phyloP scores from a whole-genome alignment of 371 early-diverging fungal genomes.

The Thermomucor indicae-seudaticae region DNA sequence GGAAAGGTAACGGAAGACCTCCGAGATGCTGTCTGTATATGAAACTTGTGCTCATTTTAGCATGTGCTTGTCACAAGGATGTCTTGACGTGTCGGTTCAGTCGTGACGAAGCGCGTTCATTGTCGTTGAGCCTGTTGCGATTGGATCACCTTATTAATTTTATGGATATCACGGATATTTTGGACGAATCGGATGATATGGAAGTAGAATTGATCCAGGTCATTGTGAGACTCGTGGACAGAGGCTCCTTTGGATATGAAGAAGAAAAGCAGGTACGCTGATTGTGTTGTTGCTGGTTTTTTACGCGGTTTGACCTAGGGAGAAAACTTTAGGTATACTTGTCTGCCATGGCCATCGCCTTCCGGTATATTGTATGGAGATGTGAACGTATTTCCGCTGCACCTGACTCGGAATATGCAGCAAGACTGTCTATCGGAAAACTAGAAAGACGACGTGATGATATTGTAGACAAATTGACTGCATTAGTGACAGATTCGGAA shows the following conservation, averaged over 20 bases:
- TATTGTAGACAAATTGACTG: conserved; percentile 21
- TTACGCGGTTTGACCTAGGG: too few relatives aligned
- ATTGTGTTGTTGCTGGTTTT: background rate
- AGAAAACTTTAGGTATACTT: conserved; percentile 11
- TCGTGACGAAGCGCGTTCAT: conserved; percentile 35
- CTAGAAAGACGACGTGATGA: conserved; percentile 34
- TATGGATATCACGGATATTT: conserved; percentile 26
- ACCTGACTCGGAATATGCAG: conserved; percentile 4
- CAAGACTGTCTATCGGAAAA: conserved; percentile 7
- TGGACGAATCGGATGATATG: conserved; percentile 38
- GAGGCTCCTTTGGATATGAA: conserved; percentile 25
- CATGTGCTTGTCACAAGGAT: conserved; percentile 29
- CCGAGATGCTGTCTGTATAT: background rate
- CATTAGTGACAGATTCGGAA: conserved; percentile 19
- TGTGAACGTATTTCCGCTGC: conserved; percentile 17
- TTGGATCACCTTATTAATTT: conserved; percentile 30
- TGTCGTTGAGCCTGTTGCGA: conserved; percentile 38
- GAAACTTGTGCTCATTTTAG: background rate
- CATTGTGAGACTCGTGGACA: conserved; percentile 22
- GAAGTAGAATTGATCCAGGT: conserved; percentile 25
- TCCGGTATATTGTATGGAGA: conserved; percentile 45
- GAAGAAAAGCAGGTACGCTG: conserved; percentile 29
- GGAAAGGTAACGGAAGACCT: conserved; percentile 20
- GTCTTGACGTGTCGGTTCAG: conserved; percentile 32
- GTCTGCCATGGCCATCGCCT: conserved; percentile 32